Evolutionary conservation across 345 rosid species (phyloP), one percentile per base, ranked within the genome.

Genomic region (Conringia planisiliqua): DNA sequence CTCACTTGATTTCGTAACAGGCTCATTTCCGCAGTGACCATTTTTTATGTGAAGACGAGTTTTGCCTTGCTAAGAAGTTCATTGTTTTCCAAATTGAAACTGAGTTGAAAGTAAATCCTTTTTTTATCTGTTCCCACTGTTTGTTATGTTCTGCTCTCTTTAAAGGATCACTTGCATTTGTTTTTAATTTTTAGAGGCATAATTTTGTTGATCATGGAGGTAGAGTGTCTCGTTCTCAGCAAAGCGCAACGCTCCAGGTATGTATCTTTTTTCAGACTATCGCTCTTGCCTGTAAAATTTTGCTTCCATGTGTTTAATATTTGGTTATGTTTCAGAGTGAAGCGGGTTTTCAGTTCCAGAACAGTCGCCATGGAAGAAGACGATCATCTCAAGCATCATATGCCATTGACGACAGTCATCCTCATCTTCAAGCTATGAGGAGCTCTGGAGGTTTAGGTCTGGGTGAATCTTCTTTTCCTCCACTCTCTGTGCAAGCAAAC

Each of bases 1-100:
- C 62, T 59, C 16, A 39, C 39, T 67, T 47, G 54, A 5, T 50
- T 67, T 60, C 83, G 67, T 79, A 46, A 38, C 83, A 91, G 98
- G 86, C 88, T 74, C 98, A 93, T 75, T 91, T 93, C 71, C 87
- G 94, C 14, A 83, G 78, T 32, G 96, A 91, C 51, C 98, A 93
- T 84, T 87, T 81, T 60, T 84, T 91, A 27, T 93, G 98, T 62
- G 98, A 93, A 80, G 96, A 93, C 78, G 97, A 93, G 76, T 82
- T 81, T 13, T 91, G 98, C 70, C 98, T 93, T 72, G 83, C 90
- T 76, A 88, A 93, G 79, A 93, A 93, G 81, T 89, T 93, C 73
- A 33, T 89, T 22, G 98, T 87, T 67, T 91, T 93, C 77, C 93
- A 83, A 78, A 81, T 83, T 62, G 97, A 91, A 75, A 74, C 85